Percentiles rank a stretch among this genome's conserved stretches.
Conservation (phyloP, 352 stramenopile species). For the Globisporangium canariense region DNA sequence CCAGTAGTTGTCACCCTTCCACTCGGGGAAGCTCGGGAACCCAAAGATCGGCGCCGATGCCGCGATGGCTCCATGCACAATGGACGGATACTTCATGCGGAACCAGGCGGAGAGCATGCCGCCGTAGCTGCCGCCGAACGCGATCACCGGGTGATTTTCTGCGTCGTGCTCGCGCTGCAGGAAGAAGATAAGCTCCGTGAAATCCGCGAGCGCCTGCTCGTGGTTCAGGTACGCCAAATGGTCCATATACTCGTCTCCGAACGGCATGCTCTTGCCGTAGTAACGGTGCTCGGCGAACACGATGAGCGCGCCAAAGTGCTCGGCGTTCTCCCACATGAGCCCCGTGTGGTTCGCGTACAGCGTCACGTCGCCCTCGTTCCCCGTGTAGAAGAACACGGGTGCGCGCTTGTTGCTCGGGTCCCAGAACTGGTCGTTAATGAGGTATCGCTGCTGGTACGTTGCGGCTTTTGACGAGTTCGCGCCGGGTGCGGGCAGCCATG, state of each 20-base stretch:
- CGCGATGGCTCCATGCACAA: slow-evolving; percentile 91
- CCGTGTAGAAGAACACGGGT: slow-evolving; percentile 92
- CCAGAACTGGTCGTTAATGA: slow-evolving; percentile 87
- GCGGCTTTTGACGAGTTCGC: slow-evolving; percentile 27
- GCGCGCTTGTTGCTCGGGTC: slow-evolving; percentile 56
- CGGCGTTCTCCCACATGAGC: slow-evolving; percentile 93
- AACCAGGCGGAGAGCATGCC: slow-evolving; percentile 95
- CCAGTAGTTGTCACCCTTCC: slow-evolving; percentile 79
- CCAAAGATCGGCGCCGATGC: slow-evolving; percentile 92
- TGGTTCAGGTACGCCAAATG: slow-evolving; percentile 84
- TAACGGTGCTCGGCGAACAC: slow-evolving; percentile 97
- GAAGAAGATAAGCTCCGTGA: slow-evolving; percentile 83
- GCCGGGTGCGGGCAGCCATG: slow-evolving; percentile 32
- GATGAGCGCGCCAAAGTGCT: slow-evolving; percentile 84
- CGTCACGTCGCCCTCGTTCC: slow-evolving; percentile 93
- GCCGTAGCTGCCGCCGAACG: slow-evolving; percentile 94
- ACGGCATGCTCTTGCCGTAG: slow-evolving; percentile 90
- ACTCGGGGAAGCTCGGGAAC: slow-evolving; percentile 68
- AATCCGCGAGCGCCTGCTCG: slow-evolving; percentile 94
- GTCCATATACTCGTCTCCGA: slow-evolving; percentile 59
- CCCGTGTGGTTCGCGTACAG: slow-evolving; percentile 94
- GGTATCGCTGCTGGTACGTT: slow-evolving; percentile 87
- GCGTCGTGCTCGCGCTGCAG: slow-evolving; percentile 77
- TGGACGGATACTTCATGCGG: slow-evolving; percentile 93
- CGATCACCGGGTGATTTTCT: slow-evolving; percentile 84